Evolutionary conservation across 1,284 basidiomycete genomes (phyloP).

Genomic region (Anthracocystis setariae): DNA sequence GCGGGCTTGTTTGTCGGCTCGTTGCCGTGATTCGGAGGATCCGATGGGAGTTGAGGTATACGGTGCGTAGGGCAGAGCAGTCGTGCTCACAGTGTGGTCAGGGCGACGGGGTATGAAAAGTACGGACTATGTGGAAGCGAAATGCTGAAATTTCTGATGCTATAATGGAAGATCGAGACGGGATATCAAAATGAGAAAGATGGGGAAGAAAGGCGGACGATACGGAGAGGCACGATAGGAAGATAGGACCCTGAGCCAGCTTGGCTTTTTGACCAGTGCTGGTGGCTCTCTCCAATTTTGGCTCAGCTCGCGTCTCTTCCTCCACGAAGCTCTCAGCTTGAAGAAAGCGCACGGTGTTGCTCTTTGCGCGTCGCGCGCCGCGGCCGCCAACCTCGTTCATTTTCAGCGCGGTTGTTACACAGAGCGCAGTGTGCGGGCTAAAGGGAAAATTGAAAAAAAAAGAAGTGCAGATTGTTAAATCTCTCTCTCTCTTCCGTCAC

Average conservation of each 20-base stretch:
- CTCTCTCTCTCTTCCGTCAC: too few species aligned
- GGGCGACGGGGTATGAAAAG: neutral
- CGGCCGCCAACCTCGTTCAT: slow-evolving; percentile 19
- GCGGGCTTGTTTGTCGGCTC: neutral
- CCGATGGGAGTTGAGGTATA: neutral
- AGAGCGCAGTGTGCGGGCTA: neutral
- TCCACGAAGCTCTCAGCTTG: slow-evolving; percentile 5
- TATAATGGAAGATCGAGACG: neutral
- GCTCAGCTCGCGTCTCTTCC: slow-evolving; percentile 16
- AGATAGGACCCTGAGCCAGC: neutral
- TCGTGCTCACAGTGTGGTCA: neutral
- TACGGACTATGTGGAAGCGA: neutral
- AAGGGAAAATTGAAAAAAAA: neutral
- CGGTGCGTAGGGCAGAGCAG: neutral
- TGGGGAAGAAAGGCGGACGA: neutral
- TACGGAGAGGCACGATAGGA: neutral
- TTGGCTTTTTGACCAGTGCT: neutral
- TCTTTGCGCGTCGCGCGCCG: slow-evolving; percentile 44
- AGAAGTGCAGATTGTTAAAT: too few species aligned
- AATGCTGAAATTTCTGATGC: slow-evolving; percentile 1
- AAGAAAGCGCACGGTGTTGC: slow-evolving; percentile 10
- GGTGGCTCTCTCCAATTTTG: neutral
- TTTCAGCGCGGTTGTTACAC: neutral
- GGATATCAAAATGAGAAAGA: neutral
- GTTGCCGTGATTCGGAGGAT: neutral